A percentile compares a stretch with the other conserved stretches of the same genome.
These are phyloP conservation scores for Hanseniaspora guilliermondii DNA, from an alignment of 805 yeast species.

Conservation along the genomic window DNA sequence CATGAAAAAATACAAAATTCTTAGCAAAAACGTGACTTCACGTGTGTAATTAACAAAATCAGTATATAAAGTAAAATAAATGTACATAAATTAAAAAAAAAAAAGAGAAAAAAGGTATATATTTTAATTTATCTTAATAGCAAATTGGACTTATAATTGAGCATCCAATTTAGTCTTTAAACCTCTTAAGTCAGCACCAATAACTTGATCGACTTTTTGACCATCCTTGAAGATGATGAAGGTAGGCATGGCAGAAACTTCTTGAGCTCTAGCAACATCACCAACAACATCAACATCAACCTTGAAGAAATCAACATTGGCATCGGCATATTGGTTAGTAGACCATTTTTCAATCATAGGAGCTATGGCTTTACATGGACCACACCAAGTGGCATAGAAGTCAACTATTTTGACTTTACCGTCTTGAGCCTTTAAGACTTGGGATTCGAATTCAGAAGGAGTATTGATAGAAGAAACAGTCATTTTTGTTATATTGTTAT, in stretches of 20 bases:
- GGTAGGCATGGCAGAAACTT: constrained; percentile 67
- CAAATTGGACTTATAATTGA: not conserved
- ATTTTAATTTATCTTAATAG: not conserved
- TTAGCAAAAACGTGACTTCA: too few species aligned
- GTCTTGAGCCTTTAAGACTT: constrained; percentile 1
- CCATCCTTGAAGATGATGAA: constrained; percentile 52
- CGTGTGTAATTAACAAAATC: too few species aligned
- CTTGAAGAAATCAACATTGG: constrained; percentile 45
- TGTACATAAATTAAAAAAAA: too few species aligned
- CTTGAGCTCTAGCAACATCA: constrained; percentile 50
- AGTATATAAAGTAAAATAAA: too few species aligned
- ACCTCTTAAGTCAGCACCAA: constrained; percentile 45
- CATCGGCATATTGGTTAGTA: constrained; percentile 23
- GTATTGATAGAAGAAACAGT: constrained; percentile 18
- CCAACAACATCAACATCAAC: constrained; percentile 56
- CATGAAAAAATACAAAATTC: too few species aligned
- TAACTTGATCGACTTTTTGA: constrained; percentile 40
- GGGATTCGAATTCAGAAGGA: constrained; percentile 28
- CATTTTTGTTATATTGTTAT: constrained; percentile 1
- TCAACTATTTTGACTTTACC: constrained; percentile 42
- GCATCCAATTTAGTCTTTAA: constrained; percentile 19
- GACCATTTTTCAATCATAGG: constrained; percentile 39
- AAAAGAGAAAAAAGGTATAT: not conserved
- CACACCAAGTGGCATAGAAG: constrained; percentile 66
- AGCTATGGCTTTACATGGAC: constrained; percentile 63